Conservation (phyloP, 805 yeast species). For the Kodamaea nitidulidarum region DNA sequence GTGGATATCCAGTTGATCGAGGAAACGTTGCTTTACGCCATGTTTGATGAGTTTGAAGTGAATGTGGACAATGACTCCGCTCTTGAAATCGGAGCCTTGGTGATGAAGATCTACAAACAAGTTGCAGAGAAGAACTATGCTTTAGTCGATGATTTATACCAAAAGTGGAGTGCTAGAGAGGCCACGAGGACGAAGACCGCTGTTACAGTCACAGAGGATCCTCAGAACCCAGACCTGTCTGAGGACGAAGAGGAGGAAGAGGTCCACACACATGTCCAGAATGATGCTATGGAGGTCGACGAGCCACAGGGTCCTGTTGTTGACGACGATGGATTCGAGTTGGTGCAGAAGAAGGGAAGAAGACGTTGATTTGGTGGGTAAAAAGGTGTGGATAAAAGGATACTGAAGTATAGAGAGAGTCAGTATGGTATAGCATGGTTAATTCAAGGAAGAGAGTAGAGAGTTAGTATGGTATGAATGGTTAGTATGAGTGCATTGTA, state of each 20-base stretch:
- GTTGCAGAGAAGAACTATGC: constrained; percentile 51
- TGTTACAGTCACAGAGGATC: constrained; percentile 55
- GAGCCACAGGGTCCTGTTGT: constrained; percentile 54
- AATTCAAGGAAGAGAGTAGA: too few relatives aligned
- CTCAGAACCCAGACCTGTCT: constrained; percentile 55
- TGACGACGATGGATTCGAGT: constrained; percentile 93
- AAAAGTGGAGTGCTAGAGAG: constrained; percentile 55
- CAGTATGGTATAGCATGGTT: too few relatives aligned
- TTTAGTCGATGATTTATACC: constrained; percentile 56
- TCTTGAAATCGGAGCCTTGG: constrained; percentile 60
- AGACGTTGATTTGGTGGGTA: too few relatives aligned
- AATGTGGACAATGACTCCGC: constrained; percentile 88
- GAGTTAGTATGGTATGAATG: too few relatives aligned
- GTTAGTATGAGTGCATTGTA: too few relatives aligned
- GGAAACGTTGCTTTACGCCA: constrained; percentile 78
- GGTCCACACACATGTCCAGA: constrained; percentile 19
- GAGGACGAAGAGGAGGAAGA: constrained; percentile 45
- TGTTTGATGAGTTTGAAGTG: constrained; percentile 93
- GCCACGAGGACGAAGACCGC: constrained; percentile 26
- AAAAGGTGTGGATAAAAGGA: too few relatives aligned
- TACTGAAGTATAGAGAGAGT: too few relatives aligned
- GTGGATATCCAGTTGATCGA: constrained; percentile 80
- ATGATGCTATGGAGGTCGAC: constrained; percentile 31
- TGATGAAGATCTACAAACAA: constrained; percentile 64
- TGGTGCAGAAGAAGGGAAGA: constrained; percentile 67